Conservation (phyloP, 2,329 filamentous ascomycete species). For the Tetracladium maxilliforme region DNA sequence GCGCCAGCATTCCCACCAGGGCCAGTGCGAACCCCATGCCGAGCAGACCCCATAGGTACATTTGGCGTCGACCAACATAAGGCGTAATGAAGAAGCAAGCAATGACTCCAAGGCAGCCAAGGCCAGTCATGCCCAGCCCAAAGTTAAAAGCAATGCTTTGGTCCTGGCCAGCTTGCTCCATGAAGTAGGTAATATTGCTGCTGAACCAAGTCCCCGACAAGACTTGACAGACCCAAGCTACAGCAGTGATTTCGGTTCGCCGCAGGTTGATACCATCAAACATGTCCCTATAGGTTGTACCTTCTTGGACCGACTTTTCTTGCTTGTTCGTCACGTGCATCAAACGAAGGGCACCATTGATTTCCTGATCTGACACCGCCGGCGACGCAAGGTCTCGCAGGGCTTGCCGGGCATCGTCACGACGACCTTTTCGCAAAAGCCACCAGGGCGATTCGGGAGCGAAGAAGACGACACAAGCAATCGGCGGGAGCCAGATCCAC, state of each 20-base stretch:
- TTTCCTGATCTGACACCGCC: conserved; percentile 1
- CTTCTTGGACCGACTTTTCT: conserved; percentile 23
- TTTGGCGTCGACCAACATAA: conserved; percentile 29
- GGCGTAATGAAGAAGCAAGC: conserved; percentile 15
- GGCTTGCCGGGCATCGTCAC: conserved; percentile 20
- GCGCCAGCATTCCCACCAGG: conserved; percentile 9
- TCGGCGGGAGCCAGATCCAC: conserved; percentile 29
- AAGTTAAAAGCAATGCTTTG: conserved; percentile 25
- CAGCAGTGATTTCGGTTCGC: conserved; percentile 28
- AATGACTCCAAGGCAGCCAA: conserved; percentile 27
- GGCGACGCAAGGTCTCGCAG: neutral
- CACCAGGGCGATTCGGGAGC: conserved; percentile 31
- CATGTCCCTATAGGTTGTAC: conserved; percentile 25
- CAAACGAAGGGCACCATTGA: conserved; percentile 13
- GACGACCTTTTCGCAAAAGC: conserved; percentile 24
- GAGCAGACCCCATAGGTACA: conserved; percentile 16
- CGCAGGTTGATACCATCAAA: conserved; percentile 30
- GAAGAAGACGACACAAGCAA: conserved; percentile 22
- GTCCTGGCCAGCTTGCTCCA: conserved; percentile 36
- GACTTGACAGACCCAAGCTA: conserved; percentile 27
- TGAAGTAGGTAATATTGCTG: conserved; percentile 43
- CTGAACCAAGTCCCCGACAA: conserved; percentile 35
- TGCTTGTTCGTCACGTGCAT: conserved; percentile 28
- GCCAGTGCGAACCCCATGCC: conserved; percentile 4
- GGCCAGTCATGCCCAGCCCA: conserved; percentile 23